Evolutionary conservation across 1,139 yeast genomes (phyloP).

Genomic region (Geotrichum restrictum): DNA sequence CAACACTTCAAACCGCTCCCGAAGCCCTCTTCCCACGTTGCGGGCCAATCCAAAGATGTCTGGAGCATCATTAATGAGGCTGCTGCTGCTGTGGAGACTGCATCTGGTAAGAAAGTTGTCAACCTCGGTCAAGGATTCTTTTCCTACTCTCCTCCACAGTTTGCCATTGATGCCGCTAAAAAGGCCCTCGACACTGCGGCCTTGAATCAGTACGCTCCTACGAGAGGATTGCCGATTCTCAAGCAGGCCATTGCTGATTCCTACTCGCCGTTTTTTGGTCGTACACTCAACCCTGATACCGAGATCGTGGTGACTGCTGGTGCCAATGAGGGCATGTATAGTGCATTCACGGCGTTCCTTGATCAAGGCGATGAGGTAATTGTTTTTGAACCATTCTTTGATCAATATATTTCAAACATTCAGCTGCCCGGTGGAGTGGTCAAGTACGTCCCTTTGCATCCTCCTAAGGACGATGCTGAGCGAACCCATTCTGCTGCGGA

Average conservation of each 20-base stretch:
- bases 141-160: constrained; percentile 88
- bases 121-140: constrained; percentile 96
- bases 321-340: constrained; percentile 90
- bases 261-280: constrained; percentile 63
- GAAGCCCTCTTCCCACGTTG: constrained; percentile 30
- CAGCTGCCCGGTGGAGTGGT: constrained; percentile 91
- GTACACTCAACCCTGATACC: constrained; percentile 51
- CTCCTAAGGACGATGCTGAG: constrained; percentile 68
- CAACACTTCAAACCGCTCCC: constrained; percentile 17
- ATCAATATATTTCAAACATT: constrained; percentile 90
- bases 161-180: constrained; percentile 83
- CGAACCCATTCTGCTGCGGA: constrained; percentile 72
- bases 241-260: constrained; percentile 63
- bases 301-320: constrained; percentile 88
- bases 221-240: constrained; percentile 79
- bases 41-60: constrained; percentile 58
- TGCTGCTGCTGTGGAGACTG: constrained; percentile 71
- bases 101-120: constrained; percentile 67
- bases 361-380: constrained; percentile 90
- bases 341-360: constrained; percentile 79
- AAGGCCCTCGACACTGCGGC: constrained; percentile 67
- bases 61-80: constrained; percentile 95
- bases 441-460: constrained; percentile 76
- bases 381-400: constrained; percentile 95
- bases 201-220: constrained; percentile 86